Conservation (phyloP, 2,329 filamentous ascomycete species). For the Fusarium marasasianum region DNA sequence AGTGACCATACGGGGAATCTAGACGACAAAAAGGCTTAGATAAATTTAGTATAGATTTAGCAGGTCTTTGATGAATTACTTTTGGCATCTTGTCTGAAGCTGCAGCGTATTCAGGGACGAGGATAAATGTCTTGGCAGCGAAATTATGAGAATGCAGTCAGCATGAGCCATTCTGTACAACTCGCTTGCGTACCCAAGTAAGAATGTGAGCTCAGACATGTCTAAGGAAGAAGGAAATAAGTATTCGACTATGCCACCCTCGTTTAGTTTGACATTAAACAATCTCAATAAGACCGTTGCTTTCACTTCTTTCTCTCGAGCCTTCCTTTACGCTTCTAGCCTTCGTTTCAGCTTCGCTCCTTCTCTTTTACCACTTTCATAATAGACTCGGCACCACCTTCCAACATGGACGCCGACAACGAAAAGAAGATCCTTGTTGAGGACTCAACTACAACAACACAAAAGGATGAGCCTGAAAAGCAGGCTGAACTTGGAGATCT, state of each 20-base stretch:
- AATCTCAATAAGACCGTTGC: not conserved
- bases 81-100: not conserved
- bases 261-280: not conserved
- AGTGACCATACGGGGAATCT: not conserved
- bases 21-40: not conserved
- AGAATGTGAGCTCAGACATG: not conserved
- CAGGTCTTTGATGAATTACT: fast-evolving
- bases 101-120: not conserved
- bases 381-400: not conserved
- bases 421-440: conserved; percentile 14
- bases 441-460: not conserved
- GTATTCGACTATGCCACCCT: not conserved
- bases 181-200: not conserved
- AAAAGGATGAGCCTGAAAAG: conserved; percentile 1
- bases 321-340: not conserved
- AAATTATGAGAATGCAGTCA: not conserved
- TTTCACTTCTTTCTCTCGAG: not conserved
- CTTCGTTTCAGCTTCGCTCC: not conserved
- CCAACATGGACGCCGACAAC: not conserved
- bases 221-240: not conserved
- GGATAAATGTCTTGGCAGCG: not conserved
- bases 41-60: fast-evolving
- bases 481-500: conserved; percentile 5
- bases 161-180: not conserved
- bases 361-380: not conserved